Base-by-base conservation (phyloP, 2,329 filamentous ascomycete species). In the Emmonsiellopsis sp. region DNA sequence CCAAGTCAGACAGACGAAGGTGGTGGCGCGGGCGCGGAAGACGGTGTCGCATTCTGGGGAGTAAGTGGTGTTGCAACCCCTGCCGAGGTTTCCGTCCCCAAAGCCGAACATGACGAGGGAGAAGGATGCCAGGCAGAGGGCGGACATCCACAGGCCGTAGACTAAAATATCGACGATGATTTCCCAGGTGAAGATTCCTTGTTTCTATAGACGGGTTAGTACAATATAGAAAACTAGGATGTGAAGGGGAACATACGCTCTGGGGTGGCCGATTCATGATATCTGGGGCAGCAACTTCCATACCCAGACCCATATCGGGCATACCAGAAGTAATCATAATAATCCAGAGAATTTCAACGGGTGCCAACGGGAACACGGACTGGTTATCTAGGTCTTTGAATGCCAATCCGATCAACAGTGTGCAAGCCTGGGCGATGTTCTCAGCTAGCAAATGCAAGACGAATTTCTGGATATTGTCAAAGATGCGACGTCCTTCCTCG, bases 321-420 rank as follows among this genome's bases (percentile, higher is more conserved):
- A 93, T 83, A 55, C 85, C 87, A 42, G 87, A 92, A 0, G 90
- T 95, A 53, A 93, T 80, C 86, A 95, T 92, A 70, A 95, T 95
- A 68, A 95, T 88, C 89, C 88, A 95, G 55, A 95, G 80, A 57
- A 95, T 92, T 62, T 95, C 85, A 9, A 95, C 82, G 0, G 90
- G 88, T 0, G 87, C 83, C 44, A 95, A 81, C 4, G 89, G 90
- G 68, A 94, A 95, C 8, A 95, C 88, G 0, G 88, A 93, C 56
- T 87, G 78, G 7, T 81, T 78, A 8, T 76, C 73, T 2, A 70
- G 60, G 64, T 95, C 90, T 62, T 89, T 86, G 73, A 95, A 94
- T 0, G 78, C 86, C 3, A 95, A 81, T 51, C 90, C 90, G 40
- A 89, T 84, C 31, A 95, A 82, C 13, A 95, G 76, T 1, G 88